Base-by-base conservation (phyloP, 2,329 filamentous ascomycete species). In the Hymenoscyphus albidus region DNA sequence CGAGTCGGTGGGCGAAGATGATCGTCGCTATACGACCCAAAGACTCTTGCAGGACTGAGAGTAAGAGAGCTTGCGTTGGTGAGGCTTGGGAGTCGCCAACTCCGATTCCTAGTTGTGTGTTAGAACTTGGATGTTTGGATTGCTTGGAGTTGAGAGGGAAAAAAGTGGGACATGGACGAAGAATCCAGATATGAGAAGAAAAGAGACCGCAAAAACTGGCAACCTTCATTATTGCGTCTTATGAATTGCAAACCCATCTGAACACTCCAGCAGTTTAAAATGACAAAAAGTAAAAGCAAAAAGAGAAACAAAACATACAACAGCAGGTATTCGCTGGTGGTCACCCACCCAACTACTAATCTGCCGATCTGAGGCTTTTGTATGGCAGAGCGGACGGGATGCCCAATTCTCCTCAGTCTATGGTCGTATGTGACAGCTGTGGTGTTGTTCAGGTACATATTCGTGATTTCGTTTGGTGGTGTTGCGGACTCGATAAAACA, bases 1-100 rank as follows among this genome's bases (percentile, higher is more conserved):
- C 88, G n/a, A 90, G 81, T 40, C 82, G 79, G 74, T 89, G 83
- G 0, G 88, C 88, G 74, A 91, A 91, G 22, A 88, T 76, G 59
- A 91, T 90, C 0, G 88, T 91, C 1, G 87, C 87, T 27, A 91
- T 78, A 3, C 88, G 81, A 27, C 87, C 87, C 67, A 85, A 84
- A 42, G 82, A 84, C 62, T 89, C 85, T 76, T 91, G 88, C 0
- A 90, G 76, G 63, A 90, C 84, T 18, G 84, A 85, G 18, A 91
- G 82, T 9, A 91, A 81, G 6, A 91, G 80, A 1, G 88, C 88
- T 2, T 82, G 79, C 5, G 88, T 90, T 40, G 88, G 85, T 1
- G 87, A 86, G 32, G 87, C 86, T 48, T 80, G 78, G 16, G 86
- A 82, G 74, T 90, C 87, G 61, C 88, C 88, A 18, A 90, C 87